These are phyloP conservation scores for Ballota nigra DNA, from an alignment of 257 asterid species.

Conservation along the genomic window DNA sequence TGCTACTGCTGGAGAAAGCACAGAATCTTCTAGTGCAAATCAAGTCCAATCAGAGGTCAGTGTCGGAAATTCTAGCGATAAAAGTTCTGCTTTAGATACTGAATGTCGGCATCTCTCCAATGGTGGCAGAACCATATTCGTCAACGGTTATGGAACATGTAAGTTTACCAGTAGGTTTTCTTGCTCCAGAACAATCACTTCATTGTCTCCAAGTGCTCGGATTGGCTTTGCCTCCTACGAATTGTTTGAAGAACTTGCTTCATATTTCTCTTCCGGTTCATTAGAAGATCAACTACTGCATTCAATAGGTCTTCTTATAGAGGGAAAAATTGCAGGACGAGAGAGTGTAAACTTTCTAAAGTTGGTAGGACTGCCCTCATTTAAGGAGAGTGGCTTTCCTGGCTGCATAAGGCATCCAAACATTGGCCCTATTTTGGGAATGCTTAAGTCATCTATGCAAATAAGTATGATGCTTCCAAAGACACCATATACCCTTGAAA, in stretches of 20 bases:
- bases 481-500: slow-evolving; percentile 69
- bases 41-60: slow-evolving; percentile 55
- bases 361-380: slow-evolving; percentile 76
- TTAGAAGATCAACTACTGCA: slow-evolving; percentile 66
- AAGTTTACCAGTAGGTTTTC: slow-evolving; percentile 55
- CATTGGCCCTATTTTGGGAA: slow-evolving; percentile 71
- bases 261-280: slow-evolving; percentile 57
- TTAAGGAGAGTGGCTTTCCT: slow-evolving; percentile 59
- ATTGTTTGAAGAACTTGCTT: slow-evolving; percentile 56
- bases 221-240: slow-evolving; percentile 55
- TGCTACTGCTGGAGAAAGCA: slow-evolving; percentile 22
- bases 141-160: slow-evolving; percentile 57
- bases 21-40: slow-evolving; percentile 9
- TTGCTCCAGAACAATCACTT: slow-evolving; percentile 78
- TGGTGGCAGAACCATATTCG: slow-evolving; percentile 46
- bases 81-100: slow-evolving; percentile 47
- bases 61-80: slow-evolving; percentile 49
- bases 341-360: slow-evolving; percentile 64
- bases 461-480: slow-evolving; percentile 60
- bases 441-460: slow-evolving; percentile 54
- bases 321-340: slow-evolving; percentile 61
- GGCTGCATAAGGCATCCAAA: slow-evolving; percentile 97
- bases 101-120: slow-evolving; percentile 41
- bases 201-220: slow-evolving; percentile 69
- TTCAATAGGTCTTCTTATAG: slow-evolving; percentile 58